phyloP scores from a whole-genome alignment of 2,329 filamentous ascomycete species.

The Epichloe typhina region DNA sequence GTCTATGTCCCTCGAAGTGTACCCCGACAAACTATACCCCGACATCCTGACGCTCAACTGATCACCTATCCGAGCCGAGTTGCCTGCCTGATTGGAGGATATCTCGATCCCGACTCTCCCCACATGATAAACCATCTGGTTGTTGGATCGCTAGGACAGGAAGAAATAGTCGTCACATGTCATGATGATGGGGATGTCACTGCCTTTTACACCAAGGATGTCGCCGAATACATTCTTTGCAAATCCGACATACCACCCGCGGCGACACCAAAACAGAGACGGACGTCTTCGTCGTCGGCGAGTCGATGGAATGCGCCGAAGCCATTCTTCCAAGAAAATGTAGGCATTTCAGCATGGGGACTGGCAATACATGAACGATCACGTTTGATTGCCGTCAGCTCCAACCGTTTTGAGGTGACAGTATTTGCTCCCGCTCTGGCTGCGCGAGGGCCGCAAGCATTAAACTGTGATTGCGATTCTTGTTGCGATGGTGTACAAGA shows the following conservation, averaged over 20 bases:
- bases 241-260: slow-evolving; percentile 2
- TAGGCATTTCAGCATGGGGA: slow-evolving; percentile 76
- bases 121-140: slow-evolving; percentile 59
- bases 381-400: slow-evolving; percentile 75
- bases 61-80: slow-evolving; percentile 28
- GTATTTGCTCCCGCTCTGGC: slow-evolving; percentile 37
- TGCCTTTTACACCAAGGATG: slow-evolving; percentile 50
- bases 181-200: slow-evolving; percentile 67
- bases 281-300: too few species aligned
- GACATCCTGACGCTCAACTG: slow-evolving; percentile 37
- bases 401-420: slow-evolving; percentile 50
- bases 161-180: slow-evolving; percentile 54
- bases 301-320: slow-evolving; percentile 11
- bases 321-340: slow-evolving; percentile 62
- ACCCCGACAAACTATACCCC: slow-evolving; percentile 33
- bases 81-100: slow-evolving; percentile 31
- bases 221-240: slow-evolving; percentile 30
- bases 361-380: slow-evolving; percentile 68
- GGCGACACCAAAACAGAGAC: slow-evolving; percentile 4
- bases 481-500: slow-evolving; percentile 12
- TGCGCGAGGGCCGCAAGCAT: neutral
- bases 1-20: slow-evolving; percentile 38
- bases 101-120: slow-evolving; percentile 34
- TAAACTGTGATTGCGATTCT: slow-evolving; percentile 4
- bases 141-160: slow-evolving; percentile 52